Conservation (phyloP, 225 moss, liverwort and hornwort genomes). For the Physcomitrium patens region DNA sequence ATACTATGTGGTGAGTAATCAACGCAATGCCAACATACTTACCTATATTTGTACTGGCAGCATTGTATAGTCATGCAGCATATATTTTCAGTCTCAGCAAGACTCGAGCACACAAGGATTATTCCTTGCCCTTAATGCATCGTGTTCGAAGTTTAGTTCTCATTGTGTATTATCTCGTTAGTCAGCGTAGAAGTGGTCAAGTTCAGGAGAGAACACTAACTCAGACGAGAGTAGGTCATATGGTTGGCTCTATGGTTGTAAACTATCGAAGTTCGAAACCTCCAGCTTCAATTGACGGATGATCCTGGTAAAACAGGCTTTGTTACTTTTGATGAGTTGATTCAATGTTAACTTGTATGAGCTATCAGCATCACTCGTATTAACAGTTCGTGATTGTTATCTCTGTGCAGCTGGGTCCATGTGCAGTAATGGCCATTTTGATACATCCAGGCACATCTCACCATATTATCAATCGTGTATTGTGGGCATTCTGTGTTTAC, state of each 20-base stretch:
- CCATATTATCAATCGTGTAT: slow-evolving; percentile 61
- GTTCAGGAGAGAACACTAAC: too few relatives aligned
- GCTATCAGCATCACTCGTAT: background rate
- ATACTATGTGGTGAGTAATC: slow-evolving; percentile 57
- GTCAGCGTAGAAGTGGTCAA: too few relatives aligned
- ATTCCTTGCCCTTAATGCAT: too few relatives aligned
- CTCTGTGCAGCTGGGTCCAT: slow-evolving; percentile 61
- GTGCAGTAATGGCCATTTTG: slow-evolving; percentile 54
- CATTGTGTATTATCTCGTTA: too few relatives aligned
- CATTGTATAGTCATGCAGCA: background rate
- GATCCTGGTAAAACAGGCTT: background rate
- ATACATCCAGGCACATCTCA: slow-evolving; percentile 74
- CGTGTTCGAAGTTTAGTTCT: too few relatives aligned
- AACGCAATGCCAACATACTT: background rate
- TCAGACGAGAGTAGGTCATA: too few relatives aligned
- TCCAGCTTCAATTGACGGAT: background rate
- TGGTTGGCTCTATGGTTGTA: too few relatives aligned
- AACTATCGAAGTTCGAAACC: background rate
- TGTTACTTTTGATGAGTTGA: background rate
- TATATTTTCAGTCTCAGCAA: too few relatives aligned
- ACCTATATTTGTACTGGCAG: background rate
- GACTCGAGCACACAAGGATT: too few relatives aligned
- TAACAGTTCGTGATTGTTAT: background rate
- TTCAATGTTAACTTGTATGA: background rate
- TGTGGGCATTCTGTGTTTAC: slow-evolving; percentile 88